phyloP scores from a whole-genome alignment of 2,329 filamentous ascomycete genomes.

The Trichoderma afroharzianum region DNA sequence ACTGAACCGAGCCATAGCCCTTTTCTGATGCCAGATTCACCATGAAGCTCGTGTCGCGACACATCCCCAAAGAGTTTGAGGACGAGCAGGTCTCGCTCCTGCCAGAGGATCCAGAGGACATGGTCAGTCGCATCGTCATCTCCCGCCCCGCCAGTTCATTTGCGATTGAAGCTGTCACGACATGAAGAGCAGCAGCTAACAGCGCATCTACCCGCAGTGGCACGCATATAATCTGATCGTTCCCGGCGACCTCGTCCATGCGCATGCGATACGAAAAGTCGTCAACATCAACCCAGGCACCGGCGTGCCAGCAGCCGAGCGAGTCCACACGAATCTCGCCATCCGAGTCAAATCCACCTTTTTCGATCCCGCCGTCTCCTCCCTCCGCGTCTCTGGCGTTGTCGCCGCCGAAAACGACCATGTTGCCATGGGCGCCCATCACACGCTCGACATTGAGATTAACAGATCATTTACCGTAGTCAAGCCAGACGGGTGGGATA shows the following conservation, averaged over 20 bases:
- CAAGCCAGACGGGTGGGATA: constrained; percentile 85
- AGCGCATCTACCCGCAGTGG: constrained; percentile 39
- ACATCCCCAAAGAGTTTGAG: constrained; percentile 36
- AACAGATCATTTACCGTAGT: constrained; percentile 83
- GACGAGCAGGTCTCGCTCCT: constrained; percentile 41
- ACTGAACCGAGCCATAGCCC: background rate
- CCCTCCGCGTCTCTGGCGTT: constrained; percentile 54
- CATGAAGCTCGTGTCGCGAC: constrained; percentile 41
- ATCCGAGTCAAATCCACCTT: constrained; percentile 55
- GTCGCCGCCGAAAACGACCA: constrained; percentile 51
- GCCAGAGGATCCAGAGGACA: constrained; percentile 45
- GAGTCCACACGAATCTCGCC: constrained; percentile 56
- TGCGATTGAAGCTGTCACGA: background rate
- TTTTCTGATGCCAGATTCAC: background rate
- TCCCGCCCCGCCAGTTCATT: constrained; percentile 9
- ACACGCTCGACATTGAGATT: constrained; percentile 75
- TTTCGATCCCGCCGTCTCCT: constrained; percentile 54
- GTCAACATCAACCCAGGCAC: constrained; percentile 46
- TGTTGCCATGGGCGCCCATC: constrained; percentile 53
- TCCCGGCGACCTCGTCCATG: constrained; percentile 50
- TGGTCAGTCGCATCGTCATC: constrained; percentile 33
- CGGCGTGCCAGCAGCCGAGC: constrained; percentile 46
- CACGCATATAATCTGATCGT: constrained; percentile 60
- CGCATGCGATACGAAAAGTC: constrained; percentile 55
- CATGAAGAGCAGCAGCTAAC: background rate